phyloP scores from a whole-genome alignment of 805 yeast species.

The Kodamaea jinghongensis region DNA sequence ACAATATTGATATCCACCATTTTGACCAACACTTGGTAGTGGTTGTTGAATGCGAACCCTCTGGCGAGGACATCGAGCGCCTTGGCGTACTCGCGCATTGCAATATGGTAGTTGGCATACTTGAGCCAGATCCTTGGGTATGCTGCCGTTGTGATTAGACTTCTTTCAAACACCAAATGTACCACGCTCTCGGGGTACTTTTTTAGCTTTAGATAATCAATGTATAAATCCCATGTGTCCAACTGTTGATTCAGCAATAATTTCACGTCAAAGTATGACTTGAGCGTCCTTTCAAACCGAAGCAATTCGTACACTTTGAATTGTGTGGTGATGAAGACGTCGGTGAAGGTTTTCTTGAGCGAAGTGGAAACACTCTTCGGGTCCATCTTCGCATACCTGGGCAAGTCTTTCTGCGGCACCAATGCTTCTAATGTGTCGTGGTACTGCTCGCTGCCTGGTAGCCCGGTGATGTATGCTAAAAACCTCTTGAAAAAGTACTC shows the following conservation, averaged over 20 bases:
- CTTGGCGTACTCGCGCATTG: constrained; percentile 19
- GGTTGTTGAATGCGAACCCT: constrained; percentile 28
- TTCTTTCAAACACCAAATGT: constrained; percentile 45
- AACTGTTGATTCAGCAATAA: constrained; percentile 45
- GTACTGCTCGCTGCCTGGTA: constrained; percentile 10
- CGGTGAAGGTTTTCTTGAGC: constrained; percentile 48
- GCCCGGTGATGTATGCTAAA: constrained; percentile 32
- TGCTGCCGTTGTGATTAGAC: constrained; percentile 43
- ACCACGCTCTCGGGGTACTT: constrained; percentile 23
- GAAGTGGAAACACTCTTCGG: constrained; percentile 31
- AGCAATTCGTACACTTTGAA: constrained; percentile 49
- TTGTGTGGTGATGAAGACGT: constrained; percentile 55
- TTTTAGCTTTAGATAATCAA: constrained; percentile 49
- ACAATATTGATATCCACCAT: constrained; percentile 45
- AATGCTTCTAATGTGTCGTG: constrained; percentile 10
- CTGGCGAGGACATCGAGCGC: constrained; percentile 41
- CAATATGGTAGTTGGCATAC: constrained; percentile 43
- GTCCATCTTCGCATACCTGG: constrained; percentile 13
- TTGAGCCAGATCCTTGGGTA: constrained; percentile 51
- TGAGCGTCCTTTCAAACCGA: constrained; percentile 42
- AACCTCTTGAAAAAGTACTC: constrained; percentile 43
- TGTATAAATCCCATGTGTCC: constrained; percentile 56
- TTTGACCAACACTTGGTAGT: constrained; percentile 33
- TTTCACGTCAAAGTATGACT: constrained; percentile 37
- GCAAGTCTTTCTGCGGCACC: constrained; percentile 19